phyloP scores from a whole-genome alignment of 495 filamentous ascomycete species.

The Neurospora intermedia region DNA sequence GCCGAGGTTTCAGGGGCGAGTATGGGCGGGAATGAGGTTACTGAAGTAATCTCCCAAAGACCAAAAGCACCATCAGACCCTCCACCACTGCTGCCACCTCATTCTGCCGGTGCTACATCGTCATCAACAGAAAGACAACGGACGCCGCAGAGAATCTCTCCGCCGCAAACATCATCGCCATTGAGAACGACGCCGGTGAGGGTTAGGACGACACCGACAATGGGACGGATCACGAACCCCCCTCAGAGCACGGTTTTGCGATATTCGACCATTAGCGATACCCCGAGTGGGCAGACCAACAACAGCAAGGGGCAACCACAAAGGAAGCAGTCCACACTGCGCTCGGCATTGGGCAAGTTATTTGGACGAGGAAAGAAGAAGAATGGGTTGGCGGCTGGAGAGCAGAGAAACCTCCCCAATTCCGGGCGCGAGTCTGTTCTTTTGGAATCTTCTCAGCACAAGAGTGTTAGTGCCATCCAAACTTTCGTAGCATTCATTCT shows the following conservation, averaged over 20 bases:
- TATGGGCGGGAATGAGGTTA: neutral
- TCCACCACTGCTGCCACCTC: constrained; percentile 12
- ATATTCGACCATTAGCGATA: constrained; percentile 32
- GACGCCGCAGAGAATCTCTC: constrained; percentile 10
- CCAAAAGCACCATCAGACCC: constrained; percentile 16
- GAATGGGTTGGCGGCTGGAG: constrained; percentile 13
- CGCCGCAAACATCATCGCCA: constrained; percentile 10
- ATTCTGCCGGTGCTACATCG: constrained; percentile 9
- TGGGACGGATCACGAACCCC: constrained; percentile 24
- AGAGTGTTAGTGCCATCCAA: constrained; percentile 31
- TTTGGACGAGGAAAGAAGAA: constrained; percentile 42
- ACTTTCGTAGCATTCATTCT: neutral
- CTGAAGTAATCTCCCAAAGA: neutral
- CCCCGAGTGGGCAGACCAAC: constrained; percentile 19
- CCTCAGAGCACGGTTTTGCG: constrained; percentile 20
- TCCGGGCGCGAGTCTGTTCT: constrained; percentile 13
- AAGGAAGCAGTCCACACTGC: constrained; percentile 40
- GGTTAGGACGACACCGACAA: constrained; percentile 8
- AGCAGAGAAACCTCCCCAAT: constrained; percentile 5
- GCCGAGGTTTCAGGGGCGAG: neutral
- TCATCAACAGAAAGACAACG: constrained; percentile 16
- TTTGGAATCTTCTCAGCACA: constrained; percentile 21
- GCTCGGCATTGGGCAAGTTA: constrained; percentile 35
- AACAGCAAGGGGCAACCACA: constrained; percentile 28
- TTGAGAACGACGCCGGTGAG: constrained; percentile 9